These are phyloP conservation scores for Fusarium pseudograminearum DNA, from an alignment of 2,329 filamentous ascomycete genomes.

Conservation along the genomic window DNA sequence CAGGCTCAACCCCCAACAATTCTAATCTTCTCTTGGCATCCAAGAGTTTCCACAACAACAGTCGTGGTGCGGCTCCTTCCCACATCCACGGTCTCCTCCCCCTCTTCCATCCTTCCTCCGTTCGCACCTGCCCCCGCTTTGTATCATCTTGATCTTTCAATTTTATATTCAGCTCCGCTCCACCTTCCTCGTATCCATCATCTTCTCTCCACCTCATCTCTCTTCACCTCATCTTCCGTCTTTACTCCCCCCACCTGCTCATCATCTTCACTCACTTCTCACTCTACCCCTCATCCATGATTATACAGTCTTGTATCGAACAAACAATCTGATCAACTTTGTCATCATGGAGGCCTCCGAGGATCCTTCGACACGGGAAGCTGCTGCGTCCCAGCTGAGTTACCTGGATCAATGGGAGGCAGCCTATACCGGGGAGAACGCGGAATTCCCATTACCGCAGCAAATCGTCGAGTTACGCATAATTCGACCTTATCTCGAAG, in stretches of 20 bases:
- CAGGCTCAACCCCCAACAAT: neutral
- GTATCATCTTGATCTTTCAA: neutral
- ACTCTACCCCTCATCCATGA: neutral
- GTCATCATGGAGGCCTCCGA: neutral
- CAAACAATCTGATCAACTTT: too few relatives aligned
- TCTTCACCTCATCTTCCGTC: too few relatives aligned
- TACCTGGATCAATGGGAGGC: neutral
- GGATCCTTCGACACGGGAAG: neutral
- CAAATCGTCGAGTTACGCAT: neutral
- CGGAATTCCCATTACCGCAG: neutral
- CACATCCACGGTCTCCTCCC: neutral
- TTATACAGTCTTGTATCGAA: neutral
- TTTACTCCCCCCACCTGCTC: too few relatives aligned
- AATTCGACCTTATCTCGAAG: neutral
- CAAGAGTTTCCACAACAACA: neutral
- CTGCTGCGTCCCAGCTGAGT: neutral
- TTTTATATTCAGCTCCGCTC: neutral
- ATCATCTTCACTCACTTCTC: neutral
- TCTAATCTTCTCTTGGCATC: neutral
- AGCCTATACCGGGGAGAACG: neutral
- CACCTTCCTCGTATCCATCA: neutral
- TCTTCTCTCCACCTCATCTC: too few relatives aligned
- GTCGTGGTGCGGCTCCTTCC: neutral
- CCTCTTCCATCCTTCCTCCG: neutral
- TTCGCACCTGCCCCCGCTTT: neutral